Evolutionary conservation across 306 rosid genomes (phyloP), one percentile per base, ranked within the genome.

Genomic region (Sechiopsis laciniata): DNA sequence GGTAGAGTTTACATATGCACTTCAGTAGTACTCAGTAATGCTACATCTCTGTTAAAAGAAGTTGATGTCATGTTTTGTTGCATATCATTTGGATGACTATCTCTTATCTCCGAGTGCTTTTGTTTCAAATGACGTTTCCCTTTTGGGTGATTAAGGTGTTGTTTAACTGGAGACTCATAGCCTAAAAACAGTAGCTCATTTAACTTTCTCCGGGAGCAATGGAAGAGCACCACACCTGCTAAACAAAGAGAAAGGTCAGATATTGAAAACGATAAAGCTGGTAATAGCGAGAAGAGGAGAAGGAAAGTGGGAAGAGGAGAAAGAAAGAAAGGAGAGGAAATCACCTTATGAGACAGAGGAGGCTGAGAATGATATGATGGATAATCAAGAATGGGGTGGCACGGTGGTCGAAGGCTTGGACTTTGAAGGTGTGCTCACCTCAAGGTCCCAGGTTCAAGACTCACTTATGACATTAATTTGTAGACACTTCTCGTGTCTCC

Each of bases 271-370:
- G 97, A 88, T 74, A 97, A 91, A 51, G 96, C 87, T 16, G 95
- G 96, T 24, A 73, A 83, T 60, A 75, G 80, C 32, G 99, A 89
- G 83, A 94, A 85, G 86, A 85, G 78, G 77, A 88, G 85, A 80
- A 91, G 83, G 79, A 94, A 94, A 77, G 95, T 69, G 99, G 96
- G 79, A 94, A 91, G 91, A 85, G 71, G 85, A 94, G 97, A 82
- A 94, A 85, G 95, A 94, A 87, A 87, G 99, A 91, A 88, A 82
- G 85, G 72, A 78, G 81, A 85, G 89, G n/a, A 89, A 85, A 78
- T 85, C 90, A 2, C 97, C 74, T 45, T 82, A 89, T 80, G 99
- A 89, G 74, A 82, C 83, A 8, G 92, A 89, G 78, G 99, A 91
- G 60, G 66, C 79, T 19, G 99, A 89, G 74, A 83, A 80, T 71